Evolutionary conservation across 2,329 filamentous ascomycete species (phyloP).

Genomic region (Fusarium sp.): DNA sequence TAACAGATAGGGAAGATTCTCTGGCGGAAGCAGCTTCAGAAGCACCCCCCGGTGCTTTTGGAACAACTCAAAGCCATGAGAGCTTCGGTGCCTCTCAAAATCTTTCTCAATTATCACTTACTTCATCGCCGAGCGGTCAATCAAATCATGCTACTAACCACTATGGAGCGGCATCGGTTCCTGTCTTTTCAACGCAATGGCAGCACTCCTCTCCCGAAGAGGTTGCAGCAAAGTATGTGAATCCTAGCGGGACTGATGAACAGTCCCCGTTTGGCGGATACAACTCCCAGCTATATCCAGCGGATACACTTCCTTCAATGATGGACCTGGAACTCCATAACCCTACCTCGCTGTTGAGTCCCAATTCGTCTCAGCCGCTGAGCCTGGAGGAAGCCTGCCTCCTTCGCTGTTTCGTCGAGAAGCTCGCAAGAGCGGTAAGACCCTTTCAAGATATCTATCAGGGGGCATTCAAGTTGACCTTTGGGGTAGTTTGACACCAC

Average conservation of each 20-base stretch:
- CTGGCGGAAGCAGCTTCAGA: rapidly evolving
- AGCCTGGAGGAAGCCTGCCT: neutral
- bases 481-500: neutral
- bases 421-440: neutral
- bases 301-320: neutral
- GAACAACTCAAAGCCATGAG: rapidly evolving
- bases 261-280: neutral
- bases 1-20: no score
- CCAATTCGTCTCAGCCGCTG: rapidly evolving
- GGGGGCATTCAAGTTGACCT: neutral
- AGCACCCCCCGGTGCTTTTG: rapidly evolving
- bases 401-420: neutral
- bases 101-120: rapidly evolving
- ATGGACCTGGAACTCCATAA: neutral
- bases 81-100: rapidly evolving
- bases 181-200: rapidly evolving
- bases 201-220: neutral
- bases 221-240: neutral
- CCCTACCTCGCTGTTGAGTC: rapidly evolving
- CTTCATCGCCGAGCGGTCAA: neutral
- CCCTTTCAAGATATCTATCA: neutral
- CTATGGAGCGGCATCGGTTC: rapidly evolving
- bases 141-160: rapidly evolving
- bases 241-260: rapidly evolving
- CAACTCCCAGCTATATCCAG: neutral